Conservation (phyloP, 208 protist species). For the Acanthamoeba castellanii region DNA sequence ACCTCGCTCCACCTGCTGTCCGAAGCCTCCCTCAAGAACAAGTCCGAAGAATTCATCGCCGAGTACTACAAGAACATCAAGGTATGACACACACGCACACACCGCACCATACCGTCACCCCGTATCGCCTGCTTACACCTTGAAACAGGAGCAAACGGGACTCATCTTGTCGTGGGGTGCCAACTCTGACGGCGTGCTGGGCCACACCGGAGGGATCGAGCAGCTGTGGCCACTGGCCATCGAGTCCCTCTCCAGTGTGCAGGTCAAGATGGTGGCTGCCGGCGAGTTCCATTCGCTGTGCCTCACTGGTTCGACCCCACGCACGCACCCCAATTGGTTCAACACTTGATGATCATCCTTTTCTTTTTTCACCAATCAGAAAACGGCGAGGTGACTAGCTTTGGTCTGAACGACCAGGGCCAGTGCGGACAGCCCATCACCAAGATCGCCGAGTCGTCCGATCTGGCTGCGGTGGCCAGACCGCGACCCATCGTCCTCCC, state of each 20-base stretch:
- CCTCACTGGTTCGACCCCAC: not conserved
- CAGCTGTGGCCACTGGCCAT: conserved; percentile 32
- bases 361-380: not conserved
- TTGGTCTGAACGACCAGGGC: conserved; percentile 57
- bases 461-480: not conserved
- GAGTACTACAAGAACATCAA: conserved; percentile 28
- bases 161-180: not conserved
- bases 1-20: not conserved
- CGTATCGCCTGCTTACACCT: too few species aligned
- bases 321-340: not conserved
- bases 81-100: not conserved
- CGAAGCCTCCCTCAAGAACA: not conserved
- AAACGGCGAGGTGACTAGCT: not conserved
- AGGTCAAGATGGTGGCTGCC: not conserved
- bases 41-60: conserved; percentile 17
- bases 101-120: too few species aligned
- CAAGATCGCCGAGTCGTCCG: not conserved
- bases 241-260: not conserved
- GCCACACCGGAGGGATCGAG: not conserved
- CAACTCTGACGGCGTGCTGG: conserved; percentile 12
- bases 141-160: not conserved
- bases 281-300: conserved; percentile 32
- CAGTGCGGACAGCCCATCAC: conserved; percentile 34
- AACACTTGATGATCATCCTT: not conserved
- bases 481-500: not conserved